Evolutionary conservation across 768 basidiomycete genomes (phyloP), one percentile per base, ranked within the genome.

Genomic region (Tricholoma sp.): DNA sequence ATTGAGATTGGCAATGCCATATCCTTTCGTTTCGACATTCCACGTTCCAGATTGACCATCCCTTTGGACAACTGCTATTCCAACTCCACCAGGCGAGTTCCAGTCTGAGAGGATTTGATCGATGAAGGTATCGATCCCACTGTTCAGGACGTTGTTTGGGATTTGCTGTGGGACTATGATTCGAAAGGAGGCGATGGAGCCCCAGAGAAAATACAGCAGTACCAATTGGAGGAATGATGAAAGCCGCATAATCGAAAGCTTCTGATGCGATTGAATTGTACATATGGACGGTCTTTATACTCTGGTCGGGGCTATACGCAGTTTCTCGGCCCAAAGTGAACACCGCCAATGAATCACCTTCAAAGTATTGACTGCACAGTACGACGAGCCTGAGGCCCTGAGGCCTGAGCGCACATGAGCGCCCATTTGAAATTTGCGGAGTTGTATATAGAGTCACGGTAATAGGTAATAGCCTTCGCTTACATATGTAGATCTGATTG

Each of bases 21-120:
- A 71, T 0, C 69, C 70, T 58, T 67, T 68, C 15, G 65, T 66
- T 53, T 72, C 70, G 32, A 71, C 61, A 17, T 56, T 59, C 68
- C 69, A 73, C 6, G 50, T 59, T 8, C 15, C 3, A n/a, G n/a
- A n/a, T n/a, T n/a, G n/a, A n/a, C n/a, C n/a, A 36, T n/a, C 42
- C 6, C 33, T 10, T 20, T 32, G 11, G 37, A 50, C 36, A 1
- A 31, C 20, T 37, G 28, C 39, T 10, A 17, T 13, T 5, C 42
- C 37, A 11, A 66, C 56, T 7, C 68, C 70, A 4, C 64, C 67
- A 9, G 68, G 62, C 17, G 66, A 63, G 47, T 64, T 60, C 64
- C 64, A 70, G n/a, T 66, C 65, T 0, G 50, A 36, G 7, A 69
- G 56, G 11, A 67, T 56, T 12, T 61, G 37, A n/a, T 59, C 44